phyloP scores from a whole-genome alignment of 495 filamentous ascomycete species.

The Bathelium albidoporum region DNA sequence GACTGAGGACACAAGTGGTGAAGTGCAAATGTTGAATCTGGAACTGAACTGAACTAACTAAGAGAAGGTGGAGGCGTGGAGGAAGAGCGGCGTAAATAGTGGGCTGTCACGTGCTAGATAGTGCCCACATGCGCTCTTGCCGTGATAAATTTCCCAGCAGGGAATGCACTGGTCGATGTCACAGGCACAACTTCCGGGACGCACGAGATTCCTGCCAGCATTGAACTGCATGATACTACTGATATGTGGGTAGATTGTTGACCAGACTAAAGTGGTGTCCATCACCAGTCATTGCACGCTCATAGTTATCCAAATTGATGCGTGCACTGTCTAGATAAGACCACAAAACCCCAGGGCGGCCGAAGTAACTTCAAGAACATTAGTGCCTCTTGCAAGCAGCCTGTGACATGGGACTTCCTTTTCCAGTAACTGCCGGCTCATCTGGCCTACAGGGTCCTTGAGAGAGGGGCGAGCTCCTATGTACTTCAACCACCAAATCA shows the following conservation, averaged over 20 bases:
- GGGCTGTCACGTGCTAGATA: too few species aligned
- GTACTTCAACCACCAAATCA: background rate
- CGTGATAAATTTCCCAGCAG: background rate
- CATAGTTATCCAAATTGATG: background rate
- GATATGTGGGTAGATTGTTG: constrained; percentile 39
- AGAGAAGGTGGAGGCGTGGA: too few species aligned
- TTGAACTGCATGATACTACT: constrained; percentile 37
- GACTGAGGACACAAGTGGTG: too few species aligned
- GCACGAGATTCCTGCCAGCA: constrained; percentile 40
- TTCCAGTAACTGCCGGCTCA: background rate
- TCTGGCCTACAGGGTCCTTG: background rate
- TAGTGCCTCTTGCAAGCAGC: background rate
- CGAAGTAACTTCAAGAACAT: background rate
- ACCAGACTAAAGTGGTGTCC: constrained; percentile 3
- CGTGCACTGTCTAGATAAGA: background rate
- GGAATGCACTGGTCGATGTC: background rate
- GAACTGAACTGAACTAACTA: too few species aligned
- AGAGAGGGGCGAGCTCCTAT: background rate
- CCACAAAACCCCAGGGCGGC: background rate
- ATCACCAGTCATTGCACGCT: background rate
- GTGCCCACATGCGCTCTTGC: too few species aligned
- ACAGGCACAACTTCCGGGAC: constrained; percentile 18
- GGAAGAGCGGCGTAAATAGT: too few species aligned
- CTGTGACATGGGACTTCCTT: background rate
- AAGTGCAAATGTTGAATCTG: too few species aligned